Evolutionary conservation across 2,329 filamentous ascomycete genomes (phyloP).

Genomic region (Mycogone perniciosa): DNA sequence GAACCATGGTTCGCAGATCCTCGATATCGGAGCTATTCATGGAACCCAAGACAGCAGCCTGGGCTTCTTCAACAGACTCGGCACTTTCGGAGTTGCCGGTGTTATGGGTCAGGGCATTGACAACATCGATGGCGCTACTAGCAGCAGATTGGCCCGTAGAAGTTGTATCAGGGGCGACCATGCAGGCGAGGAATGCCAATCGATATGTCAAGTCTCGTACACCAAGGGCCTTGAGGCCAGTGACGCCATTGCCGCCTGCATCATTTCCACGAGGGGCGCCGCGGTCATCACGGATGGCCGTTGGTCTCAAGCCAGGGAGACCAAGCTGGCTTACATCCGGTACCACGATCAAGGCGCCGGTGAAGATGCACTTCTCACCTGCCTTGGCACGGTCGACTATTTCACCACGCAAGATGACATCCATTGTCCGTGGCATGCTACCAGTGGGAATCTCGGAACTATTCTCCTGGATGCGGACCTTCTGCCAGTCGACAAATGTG

Average conservation of each 20-base stretch:
- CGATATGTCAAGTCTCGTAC: slow-evolving; percentile 93
- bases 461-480: slow-evolving; percentile 96
- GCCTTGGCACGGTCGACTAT: slow-evolving; percentile 97
- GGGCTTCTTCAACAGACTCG: slow-evolving; percentile 74
- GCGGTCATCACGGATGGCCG: slow-evolving; percentile 76
- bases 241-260: slow-evolving; percentile 76
- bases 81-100: slow-evolving; percentile 57
- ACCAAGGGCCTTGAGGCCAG: slow-evolving; percentile 84
- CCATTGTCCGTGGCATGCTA: slow-evolving; percentile 97
- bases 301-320: slow-evolving; percentile 76
- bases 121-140: slow-evolving; percentile 63
- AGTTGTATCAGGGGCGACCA: slow-evolving; percentile 85
- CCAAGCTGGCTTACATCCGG: slow-evolving; percentile 94
- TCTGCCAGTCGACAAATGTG: slow-evolving; percentile 99
- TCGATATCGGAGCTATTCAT: slow-evolving; percentile 84
- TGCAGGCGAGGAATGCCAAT: slow-evolving; percentile 93
- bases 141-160: slow-evolving; percentile 69
- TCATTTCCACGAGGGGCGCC: slow-evolving; percentile 68
- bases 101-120: slow-evolving; percentile 65
- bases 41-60: slow-evolving; percentile 78
- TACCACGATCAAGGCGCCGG: slow-evolving; percentile 90
- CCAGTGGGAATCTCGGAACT: slow-evolving; percentile 96
- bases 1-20: slow-evolving; percentile 87
- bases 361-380: slow-evolving; percentile 97
- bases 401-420: slow-evolving; percentile 91